These are phyloP conservation scores for Dioscorea alata DNA, from an alignment of 106 monocot species.

Conservation along the genomic window DNA sequence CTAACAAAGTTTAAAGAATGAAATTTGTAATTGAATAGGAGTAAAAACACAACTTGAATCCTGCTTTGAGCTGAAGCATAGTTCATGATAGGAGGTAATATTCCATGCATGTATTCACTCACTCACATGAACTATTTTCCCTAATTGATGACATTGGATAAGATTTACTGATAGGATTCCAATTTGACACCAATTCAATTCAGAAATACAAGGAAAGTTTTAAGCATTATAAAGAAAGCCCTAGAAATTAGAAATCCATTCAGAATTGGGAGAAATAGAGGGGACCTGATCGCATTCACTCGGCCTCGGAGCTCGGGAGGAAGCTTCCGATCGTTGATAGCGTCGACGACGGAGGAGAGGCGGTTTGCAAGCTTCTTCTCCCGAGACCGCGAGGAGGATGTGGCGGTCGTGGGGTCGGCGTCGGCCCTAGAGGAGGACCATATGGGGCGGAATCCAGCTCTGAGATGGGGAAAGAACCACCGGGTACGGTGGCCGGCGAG, in stretches of 20 bases:
- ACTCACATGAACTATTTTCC: too few relatives aligned
- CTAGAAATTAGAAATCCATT: not conserved
- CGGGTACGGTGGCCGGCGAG: constrained; percentile 1
- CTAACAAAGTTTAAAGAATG: too few relatives aligned
- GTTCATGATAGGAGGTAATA: too few relatives aligned
- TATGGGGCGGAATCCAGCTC: not conserved
- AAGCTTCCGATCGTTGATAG: constrained; percentile 66
- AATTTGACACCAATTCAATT: too few relatives aligned
- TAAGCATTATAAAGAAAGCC: not conserved
- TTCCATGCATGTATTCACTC: too few relatives aligned
- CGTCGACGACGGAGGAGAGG: constrained; percentile 47
- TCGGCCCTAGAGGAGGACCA: constrained; percentile 2
- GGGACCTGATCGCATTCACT: constrained; percentile 56
- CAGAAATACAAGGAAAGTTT: too few relatives aligned
- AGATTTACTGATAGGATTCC: too few relatives aligned
- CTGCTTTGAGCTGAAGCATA: too few relatives aligned
- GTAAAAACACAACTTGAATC: too few relatives aligned
- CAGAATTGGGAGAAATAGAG: too few relatives aligned
- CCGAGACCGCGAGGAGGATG: constrained; percentile 1
- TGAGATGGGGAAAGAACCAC: not conserved
- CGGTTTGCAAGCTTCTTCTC: constrained; percentile 45
- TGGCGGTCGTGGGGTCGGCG: constrained; percentile 5
- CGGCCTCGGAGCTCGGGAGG: constrained; percentile 62
- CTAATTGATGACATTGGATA: too few relatives aligned
- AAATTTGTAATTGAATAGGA: too few relatives aligned